Evolutionary conservation across 495 filamentous ascomycete species (phyloP).

Genomic region (Monascus purpureus): DNA sequence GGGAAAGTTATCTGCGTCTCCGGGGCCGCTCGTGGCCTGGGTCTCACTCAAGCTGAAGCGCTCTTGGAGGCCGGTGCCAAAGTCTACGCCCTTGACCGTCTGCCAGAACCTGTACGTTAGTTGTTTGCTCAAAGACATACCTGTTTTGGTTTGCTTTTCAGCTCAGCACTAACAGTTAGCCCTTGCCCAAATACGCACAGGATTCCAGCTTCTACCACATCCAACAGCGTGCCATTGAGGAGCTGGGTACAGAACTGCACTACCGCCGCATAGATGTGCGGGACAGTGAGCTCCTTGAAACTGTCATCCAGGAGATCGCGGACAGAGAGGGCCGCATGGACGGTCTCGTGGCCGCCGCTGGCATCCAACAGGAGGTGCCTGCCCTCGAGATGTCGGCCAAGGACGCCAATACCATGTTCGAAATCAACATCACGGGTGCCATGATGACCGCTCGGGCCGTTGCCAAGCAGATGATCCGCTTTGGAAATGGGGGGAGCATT

Average conservation of each 20-base stretch:
- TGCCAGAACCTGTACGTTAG: constrained; percentile 28
- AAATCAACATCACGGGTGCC: constrained; percentile 63
- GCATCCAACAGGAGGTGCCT: constrained; percentile 54
- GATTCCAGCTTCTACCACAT: constrained; percentile 47
- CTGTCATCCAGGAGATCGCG: constrained; percentile 53
- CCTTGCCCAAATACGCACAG: constrained; percentile 27
- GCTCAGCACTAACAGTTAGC: constrained; percentile 35
- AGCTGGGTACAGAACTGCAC: constrained; percentile 53
- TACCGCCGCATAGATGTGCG: constrained; percentile 81
- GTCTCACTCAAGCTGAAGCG: constrained; percentile 64
- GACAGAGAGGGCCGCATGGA: constrained; percentile 58
- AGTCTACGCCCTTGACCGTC: constrained; percentile 33
- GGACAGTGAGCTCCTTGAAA: constrained; percentile 54
- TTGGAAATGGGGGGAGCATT: constrained; percentile 58
- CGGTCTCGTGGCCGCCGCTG: constrained; percentile 64
- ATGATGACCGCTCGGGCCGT: constrained; percentile 61
- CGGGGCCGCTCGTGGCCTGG: constrained; percentile 66
- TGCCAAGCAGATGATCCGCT: constrained; percentile 63
- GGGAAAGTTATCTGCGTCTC: constrained; percentile 68
- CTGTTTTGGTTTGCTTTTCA: not conserved
- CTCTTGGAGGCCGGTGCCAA: constrained; percentile 68
- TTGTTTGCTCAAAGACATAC: not conserved
- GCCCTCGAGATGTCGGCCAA: constrained; percentile 56
- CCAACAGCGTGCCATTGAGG: constrained; percentile 45
- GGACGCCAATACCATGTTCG: constrained; percentile 58